Evolutionary conservation across 2,329 filamentous ascomycete genomes (phyloP), one percentile per base, ranked within the genome.

Genomic region (Monilinia vaccinii-corymbosi): DNA sequence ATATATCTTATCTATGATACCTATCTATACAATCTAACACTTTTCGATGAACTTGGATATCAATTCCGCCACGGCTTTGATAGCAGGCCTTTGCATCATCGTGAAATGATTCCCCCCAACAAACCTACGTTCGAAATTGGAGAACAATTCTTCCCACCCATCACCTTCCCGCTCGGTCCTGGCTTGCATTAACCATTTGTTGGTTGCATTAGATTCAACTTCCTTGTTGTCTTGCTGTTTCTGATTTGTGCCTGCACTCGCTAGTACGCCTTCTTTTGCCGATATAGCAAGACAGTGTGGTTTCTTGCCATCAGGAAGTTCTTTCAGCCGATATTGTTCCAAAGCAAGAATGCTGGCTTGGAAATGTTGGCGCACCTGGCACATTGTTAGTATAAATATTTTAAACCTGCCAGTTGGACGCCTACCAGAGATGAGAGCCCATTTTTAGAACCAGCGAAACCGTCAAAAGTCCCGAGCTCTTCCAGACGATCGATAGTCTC

Each of bases 31-130:
- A 44, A 23, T n/a, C 3, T 13, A 13, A 21, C 9, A 44, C 10
- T 4, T 44, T 13, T 3, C 40, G n/a, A 44, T 13, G 40, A 44
- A 23, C n/a, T 13, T n/a, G 40, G 40, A 23, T 13, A 44, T 44
- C 40, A 44, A 44, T 23, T 44, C n/a, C n/a, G 40, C 40, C n/a
- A 44, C 40, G n/a, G 40, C 40, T 23, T 44, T 23, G n/a, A 11
- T 44, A 9, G 10, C n/a, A 21, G 52, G 52, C 18, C 64, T 61
- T 48, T 62, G 60, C 60, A 67, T 67, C 61, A 67, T 64, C 25
- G 65, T 62, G 48, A 65, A 67, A 52, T 67, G 65, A 48, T 64
- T 65, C 36, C 59, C 65, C 16, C 34, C n/a, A 1, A 60, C 60
- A 34, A 50, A 62, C 8, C 31, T 48, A 23, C 25, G n/a, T 8